Conservation (phyloP, 106 monocot genomes). For the Alisma plantagoaquatica region DNA sequence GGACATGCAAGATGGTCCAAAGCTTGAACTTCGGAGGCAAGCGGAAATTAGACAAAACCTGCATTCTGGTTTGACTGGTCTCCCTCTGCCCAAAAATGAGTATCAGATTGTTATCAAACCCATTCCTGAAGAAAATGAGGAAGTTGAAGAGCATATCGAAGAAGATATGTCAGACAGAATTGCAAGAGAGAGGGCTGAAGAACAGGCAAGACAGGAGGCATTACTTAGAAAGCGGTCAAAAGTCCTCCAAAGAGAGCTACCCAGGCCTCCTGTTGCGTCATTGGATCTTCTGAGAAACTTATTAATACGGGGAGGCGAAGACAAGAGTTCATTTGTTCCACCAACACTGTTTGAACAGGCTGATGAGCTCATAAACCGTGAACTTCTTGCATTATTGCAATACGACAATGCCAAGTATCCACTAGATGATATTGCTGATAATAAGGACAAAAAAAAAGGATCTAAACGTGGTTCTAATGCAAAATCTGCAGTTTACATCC, state of each 20-base stretch:
- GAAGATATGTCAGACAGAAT: conserved; percentile 94
- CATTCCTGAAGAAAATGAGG: conserved; percentile 64
- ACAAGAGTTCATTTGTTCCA: conserved; percentile 66
- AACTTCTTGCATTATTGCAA: conserved; percentile 50
- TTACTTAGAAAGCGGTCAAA: conserved; percentile 80
- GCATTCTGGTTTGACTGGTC: conserved; percentile 34
- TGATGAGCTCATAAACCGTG: conserved; percentile 71
- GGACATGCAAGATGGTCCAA: conserved; percentile 44
- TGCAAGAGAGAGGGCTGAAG: conserved; percentile 48
- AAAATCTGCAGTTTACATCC: conserved; percentile 23
- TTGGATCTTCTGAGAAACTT: conserved; percentile 44
- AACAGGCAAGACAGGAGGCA: conserved; percentile 57
- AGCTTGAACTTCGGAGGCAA: conserved; percentile 40
- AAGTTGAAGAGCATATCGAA: conserved; percentile 49
- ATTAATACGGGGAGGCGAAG: conserved; percentile 38
- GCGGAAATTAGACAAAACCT: conserved; percentile 58
- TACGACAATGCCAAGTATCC: conserved; percentile 81
- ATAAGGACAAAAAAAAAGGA: conserved; percentile 56
- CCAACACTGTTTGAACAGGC: conserved; percentile 73
- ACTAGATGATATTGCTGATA: conserved; percentile 39
- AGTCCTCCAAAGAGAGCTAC: conserved; percentile 72
- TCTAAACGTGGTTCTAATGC: conserved; percentile 32
- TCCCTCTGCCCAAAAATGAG: conserved; percentile 70
- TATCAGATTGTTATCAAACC: conserved; percentile 65
- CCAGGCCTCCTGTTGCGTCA: conserved; percentile 54